Conservation (phyloP, 2,329 filamentous ascomycete genomes). For the Fusarium tricinctum region DNA sequence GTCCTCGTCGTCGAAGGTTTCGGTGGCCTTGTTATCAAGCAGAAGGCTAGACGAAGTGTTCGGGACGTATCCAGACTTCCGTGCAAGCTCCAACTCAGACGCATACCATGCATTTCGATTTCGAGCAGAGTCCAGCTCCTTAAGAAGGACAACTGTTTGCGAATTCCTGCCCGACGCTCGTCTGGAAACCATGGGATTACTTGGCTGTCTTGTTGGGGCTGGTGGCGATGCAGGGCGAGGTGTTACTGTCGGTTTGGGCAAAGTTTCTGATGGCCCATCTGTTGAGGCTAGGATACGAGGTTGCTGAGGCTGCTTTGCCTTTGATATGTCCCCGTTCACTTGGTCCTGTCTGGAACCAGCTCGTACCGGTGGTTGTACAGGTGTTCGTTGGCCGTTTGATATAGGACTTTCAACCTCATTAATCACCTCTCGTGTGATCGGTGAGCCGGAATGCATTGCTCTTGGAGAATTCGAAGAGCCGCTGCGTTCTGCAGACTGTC, state of each 20-base stretch:
- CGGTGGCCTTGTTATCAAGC: conserved; percentile 80
- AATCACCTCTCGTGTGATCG: conserved; percentile 55
- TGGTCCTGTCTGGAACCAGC: conserved; percentile 56
- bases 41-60: conserved; percentile 77
- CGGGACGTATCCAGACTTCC: conserved; percentile 87
- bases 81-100: conserved; percentile 91
- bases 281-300: conserved; percentile 73
- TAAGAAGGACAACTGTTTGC: conserved; percentile 80
- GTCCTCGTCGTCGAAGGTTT: conserved; percentile 92
- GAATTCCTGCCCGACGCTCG: conserved; percentile 72
- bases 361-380: conserved; percentile 64
- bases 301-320: conserved; percentile 52
- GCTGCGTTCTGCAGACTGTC: conserved; percentile 64
- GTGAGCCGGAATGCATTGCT: conserved; percentile 56
- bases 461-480: conserved; percentile 57
- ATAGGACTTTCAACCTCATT: conserved; percentile 65
- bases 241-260: conserved; percentile 54
- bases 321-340: conserved; percentile 51
- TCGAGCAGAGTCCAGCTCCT: conserved; percentile 87
- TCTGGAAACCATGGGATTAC: conserved; percentile 69
- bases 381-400: conserved; percentile 74
- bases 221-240: conserved; percentile 69
- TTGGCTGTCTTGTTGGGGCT: conserved; percentile 68
- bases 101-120: conserved; percentile 97
- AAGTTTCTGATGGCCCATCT: conserved; percentile 75